Evolutionary conservation across 73 alveolate species (phyloP), one percentile per base, ranked within the genome.

Genomic region (Paramecium sonneborni): DNA sequence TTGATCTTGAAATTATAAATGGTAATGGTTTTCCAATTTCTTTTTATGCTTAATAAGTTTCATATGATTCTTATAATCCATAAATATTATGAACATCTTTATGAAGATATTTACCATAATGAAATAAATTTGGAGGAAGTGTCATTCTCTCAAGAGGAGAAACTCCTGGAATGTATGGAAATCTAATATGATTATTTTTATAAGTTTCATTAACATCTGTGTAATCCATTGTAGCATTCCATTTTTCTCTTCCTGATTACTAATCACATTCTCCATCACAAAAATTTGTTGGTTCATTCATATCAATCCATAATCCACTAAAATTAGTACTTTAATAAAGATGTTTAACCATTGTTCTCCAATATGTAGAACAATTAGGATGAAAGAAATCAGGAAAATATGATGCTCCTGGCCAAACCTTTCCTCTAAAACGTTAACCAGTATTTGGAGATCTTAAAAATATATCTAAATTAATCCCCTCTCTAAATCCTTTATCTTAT

Each of bases 241-340:
- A 76, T 35, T 37, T 41, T 5, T 23, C 37, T 30, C 46, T 37
- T 62, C 69, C 62, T 57, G 76, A 57, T 57, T 57, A 57, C 0
- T 14, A 21, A 3, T 69, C 85, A 88, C 88, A 86, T 46, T 68
- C 48, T 8, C 93, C 86, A 57, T 52, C 94, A 44, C 92, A 86
- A 70, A 93, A 82, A 62, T 92, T 93, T 0, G 97, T 84, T 11
- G 94, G 95, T 57, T 97, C 98, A 94, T 97, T 97, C 97, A 95
- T 95, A 93, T 96, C 97, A 34, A 94, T 82, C 97, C 98, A 96
- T 34, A 97, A 92, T 32, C 98, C 98, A 91, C 94, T 97, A 92
- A 93, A 97, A 26, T 89, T 87, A 5, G 96, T 86, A 38, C 85
- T 57, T 26, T 93, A 92, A 76, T 95, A 88, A 74, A 96, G 95